Base-by-base conservation (phyloP, 371 early-diverging fungal genomes). In the Entomophthora muscae region DNA sequence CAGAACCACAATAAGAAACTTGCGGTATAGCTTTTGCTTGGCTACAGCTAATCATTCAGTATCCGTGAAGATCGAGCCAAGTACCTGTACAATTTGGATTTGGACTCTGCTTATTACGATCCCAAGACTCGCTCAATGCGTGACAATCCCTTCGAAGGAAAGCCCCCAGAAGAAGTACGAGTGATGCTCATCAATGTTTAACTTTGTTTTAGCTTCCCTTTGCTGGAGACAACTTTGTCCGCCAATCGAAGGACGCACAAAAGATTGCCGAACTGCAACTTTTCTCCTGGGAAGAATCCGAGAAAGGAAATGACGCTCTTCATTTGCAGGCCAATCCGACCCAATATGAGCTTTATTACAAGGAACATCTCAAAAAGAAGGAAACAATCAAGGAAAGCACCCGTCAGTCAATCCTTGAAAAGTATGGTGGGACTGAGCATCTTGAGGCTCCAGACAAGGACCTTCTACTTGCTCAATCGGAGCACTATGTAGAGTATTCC, bases 31-130 rank as follows among this genome's bases (percentile, higher is more conserved):
- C 13, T 7, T 31, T 5, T 23, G 3, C 63, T 17, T 53, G 31
- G 21, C 24, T 24, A 2, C 1, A 21, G 2, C 53, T 52, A 62
- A 62, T 13, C 17, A 33, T 10, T 53, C 65, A 83, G 88, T 75
- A 96, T 98, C 72, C 91, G 98, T 72, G 98, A 98, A 78, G 98
- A 98, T 75, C 95, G 93, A 7, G 95, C 98, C 53, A 98, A 98
- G 74, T 98, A 98, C 70, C 77, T 98, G 60, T 78, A 85, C 61
- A 95, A 97, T 73, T 72, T 97, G 66, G 92, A 94, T 69, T 80
- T 85, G n/a, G 82, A 94, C 65, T 90, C 92, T 0, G 98, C 95
- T 0, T 86, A 92, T 76, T 98, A 98, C 70, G 96, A 98, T 75
- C 98, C 98, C 31, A 98, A 98, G 73, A 91, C 98, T 5, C 84